A percentile compares a stretch with the other conserved stretches of the same genome.
Conservation (phyloP, 257 asterid genomes). For the Apocynum venetum region DNA sequence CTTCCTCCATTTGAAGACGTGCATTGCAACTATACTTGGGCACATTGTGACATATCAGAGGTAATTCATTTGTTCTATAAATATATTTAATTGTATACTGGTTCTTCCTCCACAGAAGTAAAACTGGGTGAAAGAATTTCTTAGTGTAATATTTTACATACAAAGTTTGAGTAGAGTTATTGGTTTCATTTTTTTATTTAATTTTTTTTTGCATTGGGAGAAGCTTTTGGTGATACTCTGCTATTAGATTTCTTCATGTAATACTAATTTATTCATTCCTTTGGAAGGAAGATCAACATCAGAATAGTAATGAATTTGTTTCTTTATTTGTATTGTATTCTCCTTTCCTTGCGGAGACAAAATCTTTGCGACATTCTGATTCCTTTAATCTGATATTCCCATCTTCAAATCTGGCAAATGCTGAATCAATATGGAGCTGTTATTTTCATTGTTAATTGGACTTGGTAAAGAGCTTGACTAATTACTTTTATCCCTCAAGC, state of each 20-base stretch:
- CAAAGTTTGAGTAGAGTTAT: slow-evolving; percentile 29
- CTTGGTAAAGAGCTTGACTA: background rate
- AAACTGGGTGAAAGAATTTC: slow-evolving; percentile 23
- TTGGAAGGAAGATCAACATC: slow-evolving; percentile 11
- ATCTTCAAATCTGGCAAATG: background rate
- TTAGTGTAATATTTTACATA: slow-evolving; percentile 36
- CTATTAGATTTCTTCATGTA: slow-evolving; percentile 30
- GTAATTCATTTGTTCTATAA: slow-evolving; percentile 33
- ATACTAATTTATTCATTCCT: slow-evolving; percentile 26
- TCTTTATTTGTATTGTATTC: background rate
- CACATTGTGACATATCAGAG: slow-evolving; percentile 30
- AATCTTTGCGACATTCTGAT: background rate
- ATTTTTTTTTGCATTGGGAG: slow-evolving; percentile 11
- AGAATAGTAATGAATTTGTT: background rate
- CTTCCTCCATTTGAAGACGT: slow-evolving; percentile 30
- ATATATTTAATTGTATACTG: slow-evolving; percentile 30
- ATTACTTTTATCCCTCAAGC: no score
- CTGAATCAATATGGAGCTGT: background rate
- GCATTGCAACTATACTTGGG: slow-evolving; percentile 26
- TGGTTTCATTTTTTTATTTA: slow-evolving; percentile 26
- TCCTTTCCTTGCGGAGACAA: background rate
- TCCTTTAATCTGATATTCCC: background rate
- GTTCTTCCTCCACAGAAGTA: slow-evolving; percentile 25
- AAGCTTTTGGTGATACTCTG: slow-evolving; percentile 9
- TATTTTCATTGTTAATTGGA: background rate